Evolutionary conservation across 768 basidiomycete species (phyloP).

Genomic region (Epithele typhae): DNA sequence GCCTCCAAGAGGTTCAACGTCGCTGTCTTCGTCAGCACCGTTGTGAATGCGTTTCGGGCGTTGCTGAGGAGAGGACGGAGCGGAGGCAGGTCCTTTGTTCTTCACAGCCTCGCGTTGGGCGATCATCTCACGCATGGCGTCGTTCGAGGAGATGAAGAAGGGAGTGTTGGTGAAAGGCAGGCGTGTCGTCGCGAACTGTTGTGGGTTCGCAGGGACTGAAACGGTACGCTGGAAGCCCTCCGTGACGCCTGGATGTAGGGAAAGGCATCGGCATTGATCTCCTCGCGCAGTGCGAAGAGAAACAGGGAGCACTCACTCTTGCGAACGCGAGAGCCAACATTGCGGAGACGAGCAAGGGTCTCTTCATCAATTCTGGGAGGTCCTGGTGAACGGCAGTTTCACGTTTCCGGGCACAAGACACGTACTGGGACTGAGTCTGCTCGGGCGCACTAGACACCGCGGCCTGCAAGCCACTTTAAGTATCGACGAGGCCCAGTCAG

Average conservation of each 20-base stretch:
- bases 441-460: too few relatives aligned
- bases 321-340: conserved; percentile 14
- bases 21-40: conserved; percentile 5
- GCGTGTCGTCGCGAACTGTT: conserved; percentile 1
- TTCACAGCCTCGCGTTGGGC: conserved; percentile 4
- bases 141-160: conserved; percentile 17
- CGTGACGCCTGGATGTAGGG: conserved; percentile 18
- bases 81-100: conserved; percentile 11
- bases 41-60: conserved; percentile 13
- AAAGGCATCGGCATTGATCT: too few relatives aligned
- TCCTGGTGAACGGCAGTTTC: not conserved
- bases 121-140: conserved; percentile 14
- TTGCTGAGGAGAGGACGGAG: conserved; percentile 10
- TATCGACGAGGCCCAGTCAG: too few relatives aligned
- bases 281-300: not conserved
- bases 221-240: conserved; percentile 19
- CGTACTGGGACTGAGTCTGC: conserved; percentile 11
- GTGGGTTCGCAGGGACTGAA: conserved; percentile 12
- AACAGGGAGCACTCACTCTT: conserved; percentile 12
- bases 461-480: too few relatives aligned
- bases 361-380: conserved; percentile 12
- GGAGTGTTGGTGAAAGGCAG: conserved; percentile 19
- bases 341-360: conserved; percentile 16
- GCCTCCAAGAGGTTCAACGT: conserved; percentile 3
- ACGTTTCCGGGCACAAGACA: not conserved